phyloP scores from a whole-genome alignment of 192 early-diverging fungal species.

The Coemansia aciculifera region DNA sequence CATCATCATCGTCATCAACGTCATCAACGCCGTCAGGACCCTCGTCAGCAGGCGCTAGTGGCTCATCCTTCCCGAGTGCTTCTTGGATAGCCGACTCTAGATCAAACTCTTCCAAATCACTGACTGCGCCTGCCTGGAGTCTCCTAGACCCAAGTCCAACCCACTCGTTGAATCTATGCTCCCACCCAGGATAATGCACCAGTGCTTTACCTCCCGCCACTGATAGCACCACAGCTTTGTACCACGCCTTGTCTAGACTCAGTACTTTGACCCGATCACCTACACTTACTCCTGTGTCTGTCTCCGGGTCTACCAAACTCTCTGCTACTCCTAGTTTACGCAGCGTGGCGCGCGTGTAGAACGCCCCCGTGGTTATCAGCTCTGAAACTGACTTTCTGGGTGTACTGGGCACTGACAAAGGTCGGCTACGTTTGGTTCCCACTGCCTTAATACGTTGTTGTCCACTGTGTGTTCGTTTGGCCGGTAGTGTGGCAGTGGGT shows the following conservation, averaged over 20 bases:
- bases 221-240: slow-evolving; percentile 29
- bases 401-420: not conserved
- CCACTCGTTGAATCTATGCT: slow-evolving; percentile 51
- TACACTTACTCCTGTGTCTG: slow-evolving; percentile 16
- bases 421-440: not conserved
- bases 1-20: not conserved
- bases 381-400: not conserved
- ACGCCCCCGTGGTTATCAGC: slow-evolving; percentile 55
- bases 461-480: slow-evolving; percentile 13
- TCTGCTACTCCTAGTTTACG: slow-evolving; percentile 37
- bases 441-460: not conserved
- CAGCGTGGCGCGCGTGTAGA: slow-evolving; percentile 52
- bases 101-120: slow-evolving; percentile 26
- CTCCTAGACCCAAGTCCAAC: slow-evolving; percentile 38
- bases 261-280: slow-evolving; percentile 36
- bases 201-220: slow-evolving; percentile 31
- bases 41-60: not conserved
- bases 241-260: slow-evolving; percentile 41
- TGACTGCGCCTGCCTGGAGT: slow-evolving; percentile 14
- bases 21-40: too few relatives aligned
- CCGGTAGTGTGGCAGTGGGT: not conserved
- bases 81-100: slow-evolving; percentile 6
- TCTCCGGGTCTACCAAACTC: slow-evolving; percentile 14
- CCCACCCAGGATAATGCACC: slow-evolving; percentile 47
- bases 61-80: not conserved